Conservation (phyloP, 2,329 filamentous ascomycete genomes). For the Arthrinium puccinioides region DNA sequence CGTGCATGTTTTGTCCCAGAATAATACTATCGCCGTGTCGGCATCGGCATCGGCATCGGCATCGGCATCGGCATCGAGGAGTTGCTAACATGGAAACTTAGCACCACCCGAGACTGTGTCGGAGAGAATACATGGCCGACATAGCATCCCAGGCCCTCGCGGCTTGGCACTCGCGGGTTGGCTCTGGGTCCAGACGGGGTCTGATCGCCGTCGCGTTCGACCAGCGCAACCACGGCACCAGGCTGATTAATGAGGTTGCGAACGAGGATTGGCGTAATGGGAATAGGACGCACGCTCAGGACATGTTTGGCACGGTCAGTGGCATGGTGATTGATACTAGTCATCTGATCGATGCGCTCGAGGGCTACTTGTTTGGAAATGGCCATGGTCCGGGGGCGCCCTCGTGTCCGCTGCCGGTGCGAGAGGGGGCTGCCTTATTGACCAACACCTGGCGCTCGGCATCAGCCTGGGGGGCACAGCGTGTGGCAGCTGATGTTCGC, state of each 20-base stretch:
- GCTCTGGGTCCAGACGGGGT: constrained; percentile 32
- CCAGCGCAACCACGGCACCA: constrained; percentile 82
- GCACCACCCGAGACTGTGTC: constrained; percentile 70
- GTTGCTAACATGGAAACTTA: no score
- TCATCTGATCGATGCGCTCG: constrained; percentile 68
- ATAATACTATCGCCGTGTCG: no score
- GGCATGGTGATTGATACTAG: constrained; percentile 69
- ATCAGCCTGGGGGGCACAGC: constrained; percentile 78
- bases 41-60: no score
- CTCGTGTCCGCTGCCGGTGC: constrained; percentile 5
- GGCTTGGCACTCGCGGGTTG: constrained; percentile 37
- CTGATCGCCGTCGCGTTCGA: constrained; percentile 83
- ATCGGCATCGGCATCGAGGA: no score
- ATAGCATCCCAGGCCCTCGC: constrained; percentile 62
- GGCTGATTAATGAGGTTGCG: constrained; percentile 57
- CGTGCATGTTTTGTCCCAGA: no score
- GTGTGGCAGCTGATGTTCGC: constrained; percentile 77
- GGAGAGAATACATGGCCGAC: constrained; percentile 65
- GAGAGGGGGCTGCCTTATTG: constrained; percentile 27
- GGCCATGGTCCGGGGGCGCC: constrained; percentile 12
- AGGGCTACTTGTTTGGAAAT: constrained; percentile 62
- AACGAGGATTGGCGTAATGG: constrained; percentile 77
- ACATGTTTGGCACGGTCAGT: constrained; percentile 79
- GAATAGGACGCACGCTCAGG: constrained; percentile 75
- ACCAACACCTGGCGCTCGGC: constrained; percentile 69